Conservation (phyloP, 2,329 filamentous ascomycete genomes). For the Hypoxylon sp. region DNA sequence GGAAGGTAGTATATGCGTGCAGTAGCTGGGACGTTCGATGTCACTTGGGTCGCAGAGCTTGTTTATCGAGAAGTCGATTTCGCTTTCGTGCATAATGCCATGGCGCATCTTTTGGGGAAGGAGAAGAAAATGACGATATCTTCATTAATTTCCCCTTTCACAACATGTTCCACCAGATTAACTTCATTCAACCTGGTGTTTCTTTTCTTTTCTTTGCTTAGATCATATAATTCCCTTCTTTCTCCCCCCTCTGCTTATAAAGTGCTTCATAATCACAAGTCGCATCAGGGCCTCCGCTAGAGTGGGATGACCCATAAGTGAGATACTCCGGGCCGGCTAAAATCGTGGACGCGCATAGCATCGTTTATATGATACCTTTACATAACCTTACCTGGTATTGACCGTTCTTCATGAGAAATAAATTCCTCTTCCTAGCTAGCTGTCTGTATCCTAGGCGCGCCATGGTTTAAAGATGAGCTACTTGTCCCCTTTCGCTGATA, state of each 20-base stretch:
- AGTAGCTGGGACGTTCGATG: no score
- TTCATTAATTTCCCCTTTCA: no score
- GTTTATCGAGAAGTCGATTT: no score
- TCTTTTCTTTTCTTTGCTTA: no score
- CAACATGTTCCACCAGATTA: no score
- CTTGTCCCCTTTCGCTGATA: no score
- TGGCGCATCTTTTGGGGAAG: slow-evolving; percentile 3
- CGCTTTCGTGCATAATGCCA: slow-evolving; percentile 6
- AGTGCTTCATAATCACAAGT: slow-evolving; percentile 18
- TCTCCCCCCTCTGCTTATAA: slow-evolving; percentile 23
- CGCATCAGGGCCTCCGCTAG: neutral
- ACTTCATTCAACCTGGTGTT: no score
- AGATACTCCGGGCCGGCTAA: slow-evolving; percentile 20
- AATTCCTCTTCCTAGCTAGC: neutral
- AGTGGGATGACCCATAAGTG: neutral
- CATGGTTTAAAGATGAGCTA: no score
- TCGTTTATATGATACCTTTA: slow-evolving; percentile 3
- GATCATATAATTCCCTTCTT: slow-evolving; percentile 4
- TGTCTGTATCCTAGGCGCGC: no score
- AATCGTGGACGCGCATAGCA: neutral
- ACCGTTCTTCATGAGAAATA: neutral
- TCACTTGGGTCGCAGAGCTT: no score
- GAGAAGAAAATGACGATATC: neutral
- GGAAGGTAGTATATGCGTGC: no score
- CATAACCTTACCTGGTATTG: slow-evolving; percentile 6